Base-by-base conservation (phyloP, 352 stramenopile genomes). In the Pythium insidiosum region DNA sequence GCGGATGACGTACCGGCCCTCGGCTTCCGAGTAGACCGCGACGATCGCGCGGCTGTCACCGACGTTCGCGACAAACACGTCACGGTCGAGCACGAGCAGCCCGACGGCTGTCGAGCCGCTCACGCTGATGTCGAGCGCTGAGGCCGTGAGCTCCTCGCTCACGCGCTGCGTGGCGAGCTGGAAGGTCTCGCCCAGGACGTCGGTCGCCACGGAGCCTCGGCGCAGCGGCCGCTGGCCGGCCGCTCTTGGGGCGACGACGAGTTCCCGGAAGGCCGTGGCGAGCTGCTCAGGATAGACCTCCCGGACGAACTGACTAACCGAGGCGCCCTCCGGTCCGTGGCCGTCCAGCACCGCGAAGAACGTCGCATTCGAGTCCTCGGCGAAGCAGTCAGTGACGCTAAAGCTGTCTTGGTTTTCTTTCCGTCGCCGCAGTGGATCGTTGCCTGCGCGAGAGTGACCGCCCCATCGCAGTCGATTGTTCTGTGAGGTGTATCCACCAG, bases 321-420 rank as follows among this genome's bases (percentile, higher is more conserved):
- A 82, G 9, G 75, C 79, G n/a, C 79, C 79, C 44, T 88, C 60
- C 1, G 75, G 63, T 6, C 76, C 79, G 49, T 88, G 79, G 30
- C 79, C 79, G 60, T 91, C 79, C 36, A 88, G 79, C 30, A 91
- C 75, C 0, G 66, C 73, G 52, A 91, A 83, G 35, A 88, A 78
- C 36, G 68, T 83, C 13, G 63, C 39, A 37, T 55, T 50, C 5
- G 39, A n/a, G 30, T 84, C 72, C 4, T 73, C 56, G 3, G 50
- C 65, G 24, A 88, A 36, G 10, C 38, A 47, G 37, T 88, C 75
- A 39, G 56, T 66, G 15, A 91, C 61, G 29, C 64, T 84, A 26
- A 91, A 72, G 20, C 60, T 67, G 56, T 91, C 78, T 50, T 91
- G 78, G 54, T 91, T 91, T 55, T 91, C 75, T 35, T 91, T 91